A percentile compares a stretch with the other conserved stretches of the same genome.
Conservation (phyloP, 495 filamentous ascomycete genomes). For the Neurospora tetraspora region DNA sequence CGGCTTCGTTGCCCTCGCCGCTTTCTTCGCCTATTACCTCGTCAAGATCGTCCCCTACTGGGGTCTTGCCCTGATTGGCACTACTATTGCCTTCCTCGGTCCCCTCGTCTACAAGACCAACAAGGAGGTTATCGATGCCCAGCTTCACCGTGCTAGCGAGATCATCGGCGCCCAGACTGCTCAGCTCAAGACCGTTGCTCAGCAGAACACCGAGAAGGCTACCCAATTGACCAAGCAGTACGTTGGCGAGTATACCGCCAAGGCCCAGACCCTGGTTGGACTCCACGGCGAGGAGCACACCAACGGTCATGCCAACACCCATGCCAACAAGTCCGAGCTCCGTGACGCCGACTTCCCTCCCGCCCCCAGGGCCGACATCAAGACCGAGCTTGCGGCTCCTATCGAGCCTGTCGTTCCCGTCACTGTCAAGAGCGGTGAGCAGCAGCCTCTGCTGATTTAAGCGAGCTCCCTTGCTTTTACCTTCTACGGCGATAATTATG, state of each 20-base stretch:
- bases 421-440: slow-evolving; percentile 13
- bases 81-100: slow-evolving; percentile 68
- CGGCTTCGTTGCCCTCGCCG: slow-evolving; percentile 34
- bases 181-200: slow-evolving; percentile 69
- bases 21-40: slow-evolving; percentile 84
- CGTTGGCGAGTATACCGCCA: slow-evolving; percentile 71
- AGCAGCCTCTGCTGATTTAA: slow-evolving; percentile 31
- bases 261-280: slow-evolving; percentile 61
- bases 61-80: slow-evolving; percentile 73
- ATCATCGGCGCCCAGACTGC: slow-evolving; percentile 70
- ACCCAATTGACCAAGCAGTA: slow-evolving; percentile 71
- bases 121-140: slow-evolving; percentile 83
- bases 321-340: slow-evolving; percentile 27
- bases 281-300: slow-evolving; percentile 19
- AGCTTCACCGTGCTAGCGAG: slow-evolving; percentile 61
- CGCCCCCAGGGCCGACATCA: slow-evolving; percentile 41
- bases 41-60: slow-evolving; percentile 91
- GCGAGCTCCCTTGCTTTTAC: background rate
- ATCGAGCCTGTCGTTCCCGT: slow-evolving; percentile 11
- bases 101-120: slow-evolving; percentile 89
- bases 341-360: slow-evolving; percentile 48
- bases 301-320: slow-evolving; percentile 16
- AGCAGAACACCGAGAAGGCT: slow-evolving; percentile 69
- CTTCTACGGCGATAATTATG: background rate
- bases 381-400: background rate